phyloP scores from a whole-genome alignment of 768 basidiomycete genomes.

The Leccinum incarnatum region DNA sequence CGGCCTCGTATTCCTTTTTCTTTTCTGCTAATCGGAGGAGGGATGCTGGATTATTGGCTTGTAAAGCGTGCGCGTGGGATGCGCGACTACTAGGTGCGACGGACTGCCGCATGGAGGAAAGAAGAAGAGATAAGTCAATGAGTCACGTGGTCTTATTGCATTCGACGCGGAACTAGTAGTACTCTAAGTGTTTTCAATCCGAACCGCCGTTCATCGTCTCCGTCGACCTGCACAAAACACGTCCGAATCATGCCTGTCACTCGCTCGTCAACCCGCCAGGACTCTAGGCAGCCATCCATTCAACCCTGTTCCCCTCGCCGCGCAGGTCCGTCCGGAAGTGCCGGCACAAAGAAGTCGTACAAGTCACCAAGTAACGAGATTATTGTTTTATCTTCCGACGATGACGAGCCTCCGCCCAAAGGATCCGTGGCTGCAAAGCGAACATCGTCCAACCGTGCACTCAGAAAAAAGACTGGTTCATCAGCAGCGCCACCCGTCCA shows the following conservation, averaged over 20 bases:
- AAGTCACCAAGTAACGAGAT: constrained; percentile 23
- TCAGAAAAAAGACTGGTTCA: constrained; percentile 23
- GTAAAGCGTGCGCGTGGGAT: constrained; percentile 44
- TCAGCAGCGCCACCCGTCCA: constrained; percentile 5
- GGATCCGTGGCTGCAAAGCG: constrained; percentile 16
- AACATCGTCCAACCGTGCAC: neutral
- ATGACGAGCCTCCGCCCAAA: constrained; percentile 24
- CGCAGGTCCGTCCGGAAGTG: constrained; percentile 4
- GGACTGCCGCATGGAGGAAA: constrained; percentile 51
- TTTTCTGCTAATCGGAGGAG: constrained; percentile 63
- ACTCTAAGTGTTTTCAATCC: neutral
- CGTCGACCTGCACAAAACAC: neutral
- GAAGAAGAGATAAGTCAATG: neutral
- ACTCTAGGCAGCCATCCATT: neutral
- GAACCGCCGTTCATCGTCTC: neutral
- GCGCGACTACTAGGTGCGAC: constrained; percentile 47
- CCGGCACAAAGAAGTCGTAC: constrained; percentile 15
- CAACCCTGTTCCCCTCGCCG: constrained; percentile 10
- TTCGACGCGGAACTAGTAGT: constrained; percentile 11
- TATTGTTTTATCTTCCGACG: constrained; percentile 36
- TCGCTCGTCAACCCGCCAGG: constrained; percentile 25
- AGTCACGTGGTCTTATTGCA: constrained; percentile 12
- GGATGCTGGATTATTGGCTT: constrained; percentile 47
- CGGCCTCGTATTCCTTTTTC: constrained; percentile 79
- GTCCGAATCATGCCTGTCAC: constrained; percentile 27